These are phyloP conservation scores for Trametes hirsuta DNA, from an alignment of 1,284 basidiomycete species.

Conservation along the genomic window DNA sequence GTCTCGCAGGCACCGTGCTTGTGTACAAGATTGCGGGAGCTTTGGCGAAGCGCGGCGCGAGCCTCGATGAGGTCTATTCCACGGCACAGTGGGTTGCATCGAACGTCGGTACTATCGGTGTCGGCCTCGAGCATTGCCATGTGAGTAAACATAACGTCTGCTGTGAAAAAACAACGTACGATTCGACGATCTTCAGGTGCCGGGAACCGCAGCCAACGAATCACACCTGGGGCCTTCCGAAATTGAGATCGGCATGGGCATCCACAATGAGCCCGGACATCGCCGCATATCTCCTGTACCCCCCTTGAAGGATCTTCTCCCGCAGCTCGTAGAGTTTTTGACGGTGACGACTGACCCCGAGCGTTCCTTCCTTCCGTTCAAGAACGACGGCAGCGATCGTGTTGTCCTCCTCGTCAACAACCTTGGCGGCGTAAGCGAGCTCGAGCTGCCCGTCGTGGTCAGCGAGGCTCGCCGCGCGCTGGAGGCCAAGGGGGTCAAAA, in stretches of 20 bases:
- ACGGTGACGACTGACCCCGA: slow-evolving; percentile 79
- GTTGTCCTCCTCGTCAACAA: slow-evolving; percentile 80
- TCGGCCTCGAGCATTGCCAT: slow-evolving; percentile 92
- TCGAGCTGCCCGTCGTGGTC: slow-evolving; percentile 79
- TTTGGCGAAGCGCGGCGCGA: slow-evolving; percentile 71
- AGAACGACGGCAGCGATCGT: slow-evolving; percentile 54
- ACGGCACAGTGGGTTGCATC: slow-evolving; percentile 72
- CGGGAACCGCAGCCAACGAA: slow-evolving; percentile 71
- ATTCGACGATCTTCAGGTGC: slow-evolving; percentile 54
- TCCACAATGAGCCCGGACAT: slow-evolving; percentile 91
- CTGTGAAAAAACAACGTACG: background rate
- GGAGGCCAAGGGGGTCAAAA: slow-evolving; percentile 55
- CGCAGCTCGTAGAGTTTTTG: slow-evolving; percentile 73
- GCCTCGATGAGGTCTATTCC: slow-evolving; percentile 75
- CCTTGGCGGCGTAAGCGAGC: slow-evolving; percentile 84
- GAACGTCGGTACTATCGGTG: slow-evolving; percentile 82
- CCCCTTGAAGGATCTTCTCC: slow-evolving; percentile 70
- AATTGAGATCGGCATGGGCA: slow-evolving; percentile 88
- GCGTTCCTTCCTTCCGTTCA: slow-evolving; percentile 85
- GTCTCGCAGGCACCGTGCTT: slow-evolving; percentile 86
- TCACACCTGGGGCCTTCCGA: slow-evolving; percentile 67
- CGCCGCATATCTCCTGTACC: slow-evolving; percentile 73
- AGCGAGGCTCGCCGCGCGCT: slow-evolving; percentile 63
- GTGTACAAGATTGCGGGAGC: slow-evolving; percentile 94
- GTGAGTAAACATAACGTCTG: slow-evolving; percentile 43